These are phyloP conservation scores for Pelargonium cotyledonis DNA, from an alignment of 441 rosid species.

Conservation along the genomic window DNA sequence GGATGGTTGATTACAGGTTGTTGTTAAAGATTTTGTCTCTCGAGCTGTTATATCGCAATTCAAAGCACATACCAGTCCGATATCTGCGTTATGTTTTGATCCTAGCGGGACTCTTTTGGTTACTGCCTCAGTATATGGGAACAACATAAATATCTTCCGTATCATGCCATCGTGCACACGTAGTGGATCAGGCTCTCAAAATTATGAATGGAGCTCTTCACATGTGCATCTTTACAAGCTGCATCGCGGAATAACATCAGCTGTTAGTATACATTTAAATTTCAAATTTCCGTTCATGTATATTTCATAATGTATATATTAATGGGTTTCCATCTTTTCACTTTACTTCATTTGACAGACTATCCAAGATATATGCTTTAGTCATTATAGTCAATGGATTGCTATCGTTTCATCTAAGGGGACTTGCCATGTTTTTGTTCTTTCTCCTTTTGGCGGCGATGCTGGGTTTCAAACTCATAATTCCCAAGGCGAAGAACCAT, in stretches of 20 bases:
- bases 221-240: constrained; percentile 94
- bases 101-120: constrained; percentile 90
- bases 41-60: constrained; percentile 74
- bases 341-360: constrained; percentile 43
- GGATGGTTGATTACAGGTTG: constrained; percentile 52
- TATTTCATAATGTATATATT: neutral
- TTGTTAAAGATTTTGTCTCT: constrained; percentile 77
- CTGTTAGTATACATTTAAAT: constrained; percentile 41
- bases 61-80: constrained; percentile 89
- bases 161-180: constrained; percentile 64
- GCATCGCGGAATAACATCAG: constrained; percentile 91
- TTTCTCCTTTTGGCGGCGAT: constrained; percentile 93
- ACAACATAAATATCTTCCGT: constrained; percentile 81
- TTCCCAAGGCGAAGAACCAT: constrained; percentile 60
- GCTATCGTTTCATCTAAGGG: constrained; percentile 81
- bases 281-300: constrained; percentile 9
- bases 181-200: constrained; percentile 45
- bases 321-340: constrained; percentile 15
- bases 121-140: constrained; percentile 84
- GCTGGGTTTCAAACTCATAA: constrained; percentile 59
- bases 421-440: constrained; percentile 83
- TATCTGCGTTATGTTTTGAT: constrained; percentile 90
- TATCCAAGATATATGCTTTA: constrained; percentile 90
- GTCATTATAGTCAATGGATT: constrained; percentile 85
- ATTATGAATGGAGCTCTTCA: constrained; percentile 69